phyloP scores from a whole-genome alignment of 73 alveolate species.

The Stentor roeselii region DNA sequence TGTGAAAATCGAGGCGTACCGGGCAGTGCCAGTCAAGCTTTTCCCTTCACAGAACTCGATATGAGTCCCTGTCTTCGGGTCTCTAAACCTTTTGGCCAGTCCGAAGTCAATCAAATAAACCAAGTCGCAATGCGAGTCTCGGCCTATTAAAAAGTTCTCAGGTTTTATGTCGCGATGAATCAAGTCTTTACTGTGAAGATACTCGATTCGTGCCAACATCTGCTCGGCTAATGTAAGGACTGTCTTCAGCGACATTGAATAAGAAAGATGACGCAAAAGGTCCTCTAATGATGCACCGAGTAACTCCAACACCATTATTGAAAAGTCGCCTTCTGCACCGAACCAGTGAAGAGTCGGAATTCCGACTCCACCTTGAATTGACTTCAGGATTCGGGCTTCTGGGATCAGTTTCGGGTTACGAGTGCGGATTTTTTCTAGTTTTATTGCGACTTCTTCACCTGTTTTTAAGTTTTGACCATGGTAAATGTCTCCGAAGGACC shows the following conservation, averaged over 20 bases:
- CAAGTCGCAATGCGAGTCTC: slow-evolving; percentile 55
- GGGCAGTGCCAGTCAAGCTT: slow-evolving; percentile 79
- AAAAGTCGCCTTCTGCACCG: slow-evolving; percentile 79
- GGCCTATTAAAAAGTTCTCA: slow-evolving; percentile 72
- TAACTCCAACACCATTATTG: slow-evolving; percentile 82
- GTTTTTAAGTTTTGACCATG: slow-evolving; percentile 61
- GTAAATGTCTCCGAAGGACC: slow-evolving; percentile 57
- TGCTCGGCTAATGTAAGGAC: slow-evolving; percentile 76
- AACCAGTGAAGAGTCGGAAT: slow-evolving; percentile 78
- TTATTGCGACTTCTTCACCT: slow-evolving; percentile 68
- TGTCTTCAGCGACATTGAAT: slow-evolving; percentile 75
- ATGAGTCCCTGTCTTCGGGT: slow-evolving; percentile 65
- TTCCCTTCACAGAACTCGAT: slow-evolving; percentile 53
- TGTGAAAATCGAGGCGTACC: slow-evolving; percentile 61
- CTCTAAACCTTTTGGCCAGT: slow-evolving; percentile 78
- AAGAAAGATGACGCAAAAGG: slow-evolving; percentile 63
- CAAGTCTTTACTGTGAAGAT: slow-evolving; percentile 56
- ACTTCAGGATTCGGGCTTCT: slow-evolving; percentile 61
- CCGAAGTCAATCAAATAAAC: slow-evolving; percentile 91
- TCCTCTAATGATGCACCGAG: slow-evolving; percentile 90
- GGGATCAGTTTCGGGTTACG: slow-evolving; percentile 51
- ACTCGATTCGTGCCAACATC: slow-evolving; percentile 77
- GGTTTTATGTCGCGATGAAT: slow-evolving; percentile 88
- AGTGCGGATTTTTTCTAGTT: slow-evolving; percentile 44
- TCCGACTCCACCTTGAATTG: slow-evolving; percentile 68